These are phyloP conservation scores for Apiospora kogelbergensis DNA, from an alignment of 2,329 filamentous ascomycete species.

Conservation along the genomic window DNA sequence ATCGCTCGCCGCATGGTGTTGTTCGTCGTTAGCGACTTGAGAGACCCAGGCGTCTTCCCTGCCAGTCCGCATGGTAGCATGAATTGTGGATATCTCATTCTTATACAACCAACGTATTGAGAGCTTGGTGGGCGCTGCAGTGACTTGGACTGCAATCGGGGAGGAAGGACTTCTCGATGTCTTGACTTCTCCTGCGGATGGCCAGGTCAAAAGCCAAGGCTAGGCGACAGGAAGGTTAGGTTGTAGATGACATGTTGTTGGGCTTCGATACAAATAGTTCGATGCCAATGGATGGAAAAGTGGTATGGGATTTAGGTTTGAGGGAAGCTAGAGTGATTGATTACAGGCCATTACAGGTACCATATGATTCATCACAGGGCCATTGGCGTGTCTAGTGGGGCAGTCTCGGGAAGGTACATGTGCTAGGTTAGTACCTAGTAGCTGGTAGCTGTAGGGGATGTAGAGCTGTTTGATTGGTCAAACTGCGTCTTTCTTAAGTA, in stretches of 20 bases:
- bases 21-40: conserved; percentile 11
- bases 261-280: background rate
- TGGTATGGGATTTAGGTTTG: background rate
- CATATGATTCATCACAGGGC: background rate
- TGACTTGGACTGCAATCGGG: background rate
- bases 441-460: background rate
- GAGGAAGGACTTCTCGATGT: background rate
- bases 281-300: background rate
- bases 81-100: conserved; percentile 14
- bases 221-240: background rate
- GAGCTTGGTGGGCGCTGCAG: background rate
- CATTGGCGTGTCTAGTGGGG: background rate
- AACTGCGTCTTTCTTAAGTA: no score
- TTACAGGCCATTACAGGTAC: background rate
- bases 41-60: conserved; percentile 32
- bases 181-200: background rate
- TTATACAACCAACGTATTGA: background rate
- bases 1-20: conserved; percentile 19
- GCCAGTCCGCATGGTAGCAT: conserved; percentile 25
- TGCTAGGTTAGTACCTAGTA: background rate
- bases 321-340: background rate
- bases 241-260: background rate
- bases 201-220: conserved; percentile 1
- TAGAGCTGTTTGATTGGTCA: no score
- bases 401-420: background rate